Evolutionary conservation across 345 rosid genomes (phyloP).

Genomic region (Populus deltoides): DNA sequence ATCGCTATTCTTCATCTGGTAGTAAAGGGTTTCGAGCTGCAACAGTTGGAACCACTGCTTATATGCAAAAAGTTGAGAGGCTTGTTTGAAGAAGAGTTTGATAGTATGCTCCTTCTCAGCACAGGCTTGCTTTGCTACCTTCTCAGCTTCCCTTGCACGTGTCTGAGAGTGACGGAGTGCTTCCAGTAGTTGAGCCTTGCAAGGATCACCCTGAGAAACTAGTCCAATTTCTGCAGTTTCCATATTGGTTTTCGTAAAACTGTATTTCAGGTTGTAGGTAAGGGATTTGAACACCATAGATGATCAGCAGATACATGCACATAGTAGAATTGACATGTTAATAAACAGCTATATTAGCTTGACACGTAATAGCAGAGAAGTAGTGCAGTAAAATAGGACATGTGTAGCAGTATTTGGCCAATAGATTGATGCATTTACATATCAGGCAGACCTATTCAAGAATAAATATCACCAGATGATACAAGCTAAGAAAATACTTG

Average conservation of each 20-base stretch:
- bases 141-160: conserved; percentile 96
- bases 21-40: conserved; percentile 71
- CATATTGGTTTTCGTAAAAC: conserved; percentile 18
- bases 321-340: neutral
- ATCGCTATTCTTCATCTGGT: conserved; percentile 56
- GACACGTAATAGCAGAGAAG: neutral
- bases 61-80: conserved; percentile 88
- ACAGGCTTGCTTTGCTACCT: conserved; percentile 67
- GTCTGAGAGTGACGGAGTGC: conserved; percentile 93
- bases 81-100: conserved; percentile 83
- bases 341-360: neutral
- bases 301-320: neutral
- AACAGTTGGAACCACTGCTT: conserved; percentile 84
- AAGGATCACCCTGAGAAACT: conserved; percentile 44
- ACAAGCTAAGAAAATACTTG: neutral
- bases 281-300: neutral
- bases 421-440: neutral
- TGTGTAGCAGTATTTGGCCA: neutral
- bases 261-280: conserved; percentile 16
- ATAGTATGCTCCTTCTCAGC: conserved; percentile 82
- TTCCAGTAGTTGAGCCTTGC: conserved; percentile 74
- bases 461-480: neutral
- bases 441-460: neutral
- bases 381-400: neutral
- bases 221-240: conserved; percentile 26